Conservation (phyloP, 208 protist genomes). For the Acanthamoeba royreba region DNA sequence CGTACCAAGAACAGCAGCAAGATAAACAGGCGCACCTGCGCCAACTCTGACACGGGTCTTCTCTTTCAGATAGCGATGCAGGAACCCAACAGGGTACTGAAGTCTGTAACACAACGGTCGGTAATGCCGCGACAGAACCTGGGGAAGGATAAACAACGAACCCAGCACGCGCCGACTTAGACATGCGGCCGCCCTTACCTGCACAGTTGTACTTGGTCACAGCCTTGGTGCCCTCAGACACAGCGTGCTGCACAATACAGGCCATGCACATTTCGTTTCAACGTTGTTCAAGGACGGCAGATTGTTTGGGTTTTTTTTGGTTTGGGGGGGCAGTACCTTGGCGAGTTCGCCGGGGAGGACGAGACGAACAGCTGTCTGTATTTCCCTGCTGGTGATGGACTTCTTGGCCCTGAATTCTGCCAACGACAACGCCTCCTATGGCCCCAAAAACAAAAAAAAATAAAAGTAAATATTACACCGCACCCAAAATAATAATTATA, state of each 20-base stretch:
- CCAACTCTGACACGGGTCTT: slow-evolving; percentile 92
- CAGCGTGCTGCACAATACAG: slow-evolving; percentile 97
- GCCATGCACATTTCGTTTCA: not conserved
- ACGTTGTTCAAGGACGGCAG: not conserved
- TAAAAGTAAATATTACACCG: not conserved
- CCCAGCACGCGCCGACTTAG: not conserved
- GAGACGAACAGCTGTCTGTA: slow-evolving; percentile 97
- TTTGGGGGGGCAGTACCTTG: slow-evolving; percentile 95
- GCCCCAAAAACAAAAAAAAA: too few species aligned
- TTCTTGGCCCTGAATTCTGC: slow-evolving; percentile 88
- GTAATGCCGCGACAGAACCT: not conserved
- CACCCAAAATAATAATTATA: not conserved
- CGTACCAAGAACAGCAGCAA: not conserved
- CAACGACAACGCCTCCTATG: not conserved
- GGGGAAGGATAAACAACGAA: too few species aligned
- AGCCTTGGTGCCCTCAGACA: slow-evolving; percentile 98
- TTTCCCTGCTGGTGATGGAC: slow-evolving; percentile 95
- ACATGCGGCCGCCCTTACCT: not conserved
- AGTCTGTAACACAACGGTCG: slow-evolving; percentile 73
- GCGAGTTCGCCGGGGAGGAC: slow-evolving; percentile 97
- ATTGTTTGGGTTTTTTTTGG: slow-evolving; percentile 32
- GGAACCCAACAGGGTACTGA: slow-evolving; percentile 97
- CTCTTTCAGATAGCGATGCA: slow-evolving; percentile 88
- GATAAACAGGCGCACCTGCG: slow-evolving; percentile 72
- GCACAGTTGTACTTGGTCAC: slow-evolving; percentile 89